Evolutionary conservation across 345 rosid species (phyloP).

Genomic region (Rubroshorea leprosula): DNA sequence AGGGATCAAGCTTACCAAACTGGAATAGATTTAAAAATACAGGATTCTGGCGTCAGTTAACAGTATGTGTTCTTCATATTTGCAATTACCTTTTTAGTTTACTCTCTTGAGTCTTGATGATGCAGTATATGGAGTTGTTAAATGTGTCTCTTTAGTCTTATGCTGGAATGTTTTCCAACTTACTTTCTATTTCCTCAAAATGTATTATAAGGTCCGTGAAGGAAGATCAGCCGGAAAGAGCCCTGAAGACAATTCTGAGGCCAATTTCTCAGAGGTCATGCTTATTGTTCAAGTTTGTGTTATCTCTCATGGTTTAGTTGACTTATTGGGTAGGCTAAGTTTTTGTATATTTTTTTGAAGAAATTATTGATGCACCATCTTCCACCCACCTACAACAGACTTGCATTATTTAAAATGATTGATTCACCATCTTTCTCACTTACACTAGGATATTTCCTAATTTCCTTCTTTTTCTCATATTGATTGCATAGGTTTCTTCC

Average conservation of each 20-base stretch:
- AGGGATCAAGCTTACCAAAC: slow-evolving; percentile 62
- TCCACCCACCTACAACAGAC: not conserved
- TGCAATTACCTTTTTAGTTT: too few relatives aligned
- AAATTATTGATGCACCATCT: not conserved
- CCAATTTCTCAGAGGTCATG: slow-evolving; percentile 75
- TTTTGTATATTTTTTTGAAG: slow-evolving; percentile 7
- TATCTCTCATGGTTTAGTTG: slow-evolving; percentile 8
- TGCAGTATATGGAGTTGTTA: not conserved
- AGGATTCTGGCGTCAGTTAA: slow-evolving; percentile 95
- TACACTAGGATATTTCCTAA: not conserved
- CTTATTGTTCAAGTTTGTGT: slow-evolving; percentile 86
- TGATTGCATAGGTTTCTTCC: slow-evolving; percentile 46
- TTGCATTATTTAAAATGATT: not conserved
- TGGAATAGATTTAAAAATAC: slow-evolving; percentile 86
- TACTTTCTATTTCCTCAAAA: not conserved
- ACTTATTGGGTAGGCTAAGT: not conserved
- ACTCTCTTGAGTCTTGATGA: too few relatives aligned
- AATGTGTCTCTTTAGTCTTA: not conserved
- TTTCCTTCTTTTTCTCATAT: slow-evolving; percentile 5
- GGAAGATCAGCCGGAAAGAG: slow-evolving; percentile 56
- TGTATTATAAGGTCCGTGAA: slow-evolving; percentile 70
- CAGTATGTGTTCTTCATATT: slow-evolving; percentile 66
- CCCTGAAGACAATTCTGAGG: slow-evolving; percentile 35
- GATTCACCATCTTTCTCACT: too few relatives aligned
- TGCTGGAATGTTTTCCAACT: not conserved